Conservation (phyloP, 768 basidiomycete genomes). For the Leucocoprinus leucothites region DNA sequence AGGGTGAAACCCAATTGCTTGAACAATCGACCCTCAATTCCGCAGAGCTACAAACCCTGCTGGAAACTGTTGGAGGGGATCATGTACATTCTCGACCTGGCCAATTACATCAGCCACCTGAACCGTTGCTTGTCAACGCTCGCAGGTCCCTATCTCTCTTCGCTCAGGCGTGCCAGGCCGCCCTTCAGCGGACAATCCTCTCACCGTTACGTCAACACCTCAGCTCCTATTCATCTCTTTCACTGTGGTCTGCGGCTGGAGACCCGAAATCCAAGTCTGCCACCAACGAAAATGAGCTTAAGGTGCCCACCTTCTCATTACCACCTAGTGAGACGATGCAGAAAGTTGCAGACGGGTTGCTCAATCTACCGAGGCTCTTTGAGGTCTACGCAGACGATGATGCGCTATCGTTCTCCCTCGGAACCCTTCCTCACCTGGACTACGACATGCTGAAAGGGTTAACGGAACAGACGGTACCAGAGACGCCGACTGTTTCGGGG, state of each 20-base stretch:
- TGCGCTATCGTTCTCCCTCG: constrained; percentile 82
- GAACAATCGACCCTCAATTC: constrained; percentile 86
- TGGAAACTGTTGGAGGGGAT: constrained; percentile 51
- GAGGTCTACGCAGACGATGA: constrained; percentile 94
- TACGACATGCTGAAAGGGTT: constrained; percentile 47
- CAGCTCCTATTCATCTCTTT: constrained; percentile 59
- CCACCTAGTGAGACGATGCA: constrained; percentile 88
- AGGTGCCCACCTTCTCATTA: constrained; percentile 89
- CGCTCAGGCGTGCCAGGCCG: constrained; percentile 69
- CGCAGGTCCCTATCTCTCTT: constrained; percentile 58
- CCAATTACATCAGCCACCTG: constrained; percentile 21
- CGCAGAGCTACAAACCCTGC: constrained; percentile 61
- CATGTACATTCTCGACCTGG: constrained; percentile 19
- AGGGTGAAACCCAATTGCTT: constrained; percentile 70
- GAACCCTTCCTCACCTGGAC: constrained; percentile 74
- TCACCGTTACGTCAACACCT: constrained; percentile 79
- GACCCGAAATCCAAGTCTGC: constrained; percentile 46
- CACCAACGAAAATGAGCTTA: constrained; percentile 45
- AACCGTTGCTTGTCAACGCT: constrained; percentile 51
- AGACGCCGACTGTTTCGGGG: constrained; percentile 20
- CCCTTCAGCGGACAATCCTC: constrained; percentile 80
- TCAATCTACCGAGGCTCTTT: constrained; percentile 90
- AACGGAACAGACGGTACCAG: constrained; percentile 35
- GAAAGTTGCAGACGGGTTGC: constrained; percentile 87
- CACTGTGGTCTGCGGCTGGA: constrained; percentile 60